Evolutionary conservation across 768 basidiomycete species (phyloP).

Genomic region (Tylopilus cervinicoccineus): DNA sequence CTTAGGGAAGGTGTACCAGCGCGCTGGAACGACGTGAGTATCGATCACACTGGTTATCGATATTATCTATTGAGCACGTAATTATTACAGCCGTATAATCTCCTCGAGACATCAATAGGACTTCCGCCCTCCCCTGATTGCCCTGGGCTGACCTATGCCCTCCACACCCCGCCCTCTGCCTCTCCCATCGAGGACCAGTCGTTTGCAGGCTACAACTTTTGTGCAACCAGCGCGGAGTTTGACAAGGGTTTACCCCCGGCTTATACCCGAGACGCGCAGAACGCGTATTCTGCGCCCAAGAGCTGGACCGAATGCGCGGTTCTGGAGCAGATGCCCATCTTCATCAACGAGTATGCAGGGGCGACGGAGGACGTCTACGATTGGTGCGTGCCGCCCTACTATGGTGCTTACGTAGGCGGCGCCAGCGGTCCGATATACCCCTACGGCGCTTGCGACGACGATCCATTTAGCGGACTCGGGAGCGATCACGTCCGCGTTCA

Average conservation of each 20-base stretch:
- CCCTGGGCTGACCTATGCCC: conserved; percentile 19
- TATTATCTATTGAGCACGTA: conserved; percentile 14
- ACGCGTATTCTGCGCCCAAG: conserved; percentile 24
- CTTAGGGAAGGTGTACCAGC: conserved; percentile 28
- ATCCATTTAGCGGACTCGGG: conserved; percentile 10
- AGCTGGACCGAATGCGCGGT: conserved; percentile 24
- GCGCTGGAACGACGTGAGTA: conserved; percentile 34
- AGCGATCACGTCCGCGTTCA: conserved; percentile 18
- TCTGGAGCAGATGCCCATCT: conserved; percentile 24
- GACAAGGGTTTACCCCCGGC: conserved; percentile 4
- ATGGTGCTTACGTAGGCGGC: conserved; percentile 8
- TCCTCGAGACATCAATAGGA: conserved; percentile 31
- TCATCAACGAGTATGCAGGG: conserved; percentile 26
- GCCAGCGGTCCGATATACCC: conserved; percentile 6
- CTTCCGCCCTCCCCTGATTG: conserved; percentile 23
- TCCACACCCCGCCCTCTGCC: conserved; percentile 24
- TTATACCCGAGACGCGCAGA: conserved; percentile 16
- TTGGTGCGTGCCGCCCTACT: conserved; percentile 25
- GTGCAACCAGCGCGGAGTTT: conserved; percentile 9
- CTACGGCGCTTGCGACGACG: conserved; percentile 2
- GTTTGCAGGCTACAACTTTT: conserved; percentile 18
- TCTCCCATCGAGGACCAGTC: conserved; percentile 25
- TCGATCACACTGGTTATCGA: conserved; percentile 9
- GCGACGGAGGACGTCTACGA: conserved; percentile 13
- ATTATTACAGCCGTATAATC: conserved; percentile 30